These are phyloP conservation scores for Halteria grandinella DNA, from an alignment of 73 alveolate species.

Conservation along the genomic window DNA sequence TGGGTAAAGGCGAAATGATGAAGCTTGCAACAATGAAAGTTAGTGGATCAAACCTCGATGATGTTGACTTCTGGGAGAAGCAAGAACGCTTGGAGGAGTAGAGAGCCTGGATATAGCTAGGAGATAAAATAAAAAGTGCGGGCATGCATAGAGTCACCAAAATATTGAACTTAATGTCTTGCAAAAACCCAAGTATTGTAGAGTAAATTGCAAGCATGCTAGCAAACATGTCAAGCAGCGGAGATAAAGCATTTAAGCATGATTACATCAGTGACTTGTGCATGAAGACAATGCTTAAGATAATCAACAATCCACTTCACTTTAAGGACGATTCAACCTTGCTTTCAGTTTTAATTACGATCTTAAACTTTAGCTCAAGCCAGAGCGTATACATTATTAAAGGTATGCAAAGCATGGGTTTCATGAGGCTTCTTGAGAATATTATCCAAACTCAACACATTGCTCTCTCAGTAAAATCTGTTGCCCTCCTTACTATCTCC, in stretches of 20 bases:
- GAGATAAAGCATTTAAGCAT: constrained; percentile 27
- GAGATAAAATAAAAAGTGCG: too few species aligned
- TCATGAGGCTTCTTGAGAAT: constrained; percentile 41
- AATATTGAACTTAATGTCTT: constrained; percentile 21
- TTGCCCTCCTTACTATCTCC: constrained; percentile 64
- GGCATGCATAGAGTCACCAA: constrained; percentile 28
- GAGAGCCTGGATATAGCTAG: too few species aligned
- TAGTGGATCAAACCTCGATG: not conserved
- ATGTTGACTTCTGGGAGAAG: not conserved
- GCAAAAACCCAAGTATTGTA: constrained; percentile 51
- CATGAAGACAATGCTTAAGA: constrained; percentile 57
- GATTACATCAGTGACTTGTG: constrained; percentile 43
- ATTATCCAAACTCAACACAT: constrained; percentile 46
- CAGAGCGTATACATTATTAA: not conserved
- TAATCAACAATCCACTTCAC: constrained; percentile 36
- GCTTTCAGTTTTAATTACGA: constrained; percentile 54
- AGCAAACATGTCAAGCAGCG: constrained; percentile 57
- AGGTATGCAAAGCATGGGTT: constrained; percentile 28
- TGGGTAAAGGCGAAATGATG: constrained; percentile 3
- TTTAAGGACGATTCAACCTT: too few species aligned
- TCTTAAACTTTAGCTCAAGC: constrained; percentile 42
- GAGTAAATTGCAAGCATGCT: constrained; percentile 62
- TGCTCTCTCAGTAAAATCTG: constrained; percentile 46
- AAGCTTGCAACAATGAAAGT: not conserved
- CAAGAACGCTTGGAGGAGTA: too few species aligned